Evolutionary conservation across 2,329 filamentous ascomycete genomes (phyloP).

Genomic region (Ascomycota sp.): DNA sequence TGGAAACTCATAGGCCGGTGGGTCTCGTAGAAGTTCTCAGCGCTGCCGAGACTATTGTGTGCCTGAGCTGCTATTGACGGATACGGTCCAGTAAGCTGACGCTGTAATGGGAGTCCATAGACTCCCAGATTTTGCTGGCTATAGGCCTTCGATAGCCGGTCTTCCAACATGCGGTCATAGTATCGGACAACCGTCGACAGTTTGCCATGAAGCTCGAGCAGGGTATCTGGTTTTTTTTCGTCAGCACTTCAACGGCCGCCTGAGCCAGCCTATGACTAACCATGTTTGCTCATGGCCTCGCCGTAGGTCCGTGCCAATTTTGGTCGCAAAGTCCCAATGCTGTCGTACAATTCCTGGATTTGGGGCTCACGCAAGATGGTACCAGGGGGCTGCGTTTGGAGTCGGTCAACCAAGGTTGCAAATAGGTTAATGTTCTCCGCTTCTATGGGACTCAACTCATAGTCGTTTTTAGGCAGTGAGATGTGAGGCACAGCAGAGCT

Average conservation of each 20-base stretch:
- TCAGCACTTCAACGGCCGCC: constrained; percentile 3
- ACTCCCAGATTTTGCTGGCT: constrained; percentile 51
- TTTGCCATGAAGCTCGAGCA: constrained; percentile 85
- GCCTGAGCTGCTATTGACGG: constrained; percentile 40
- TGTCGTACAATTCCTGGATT: constrained; percentile 94
- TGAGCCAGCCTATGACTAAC: constrained; percentile 19
- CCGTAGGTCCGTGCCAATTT: constrained; percentile 91
- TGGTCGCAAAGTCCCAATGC: constrained; percentile 76
- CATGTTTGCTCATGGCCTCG: constrained; percentile 98
- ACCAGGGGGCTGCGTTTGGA: constrained; percentile 85
- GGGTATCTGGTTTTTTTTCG: constrained; percentile 38
- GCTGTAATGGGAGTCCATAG: constrained; percentile 32
- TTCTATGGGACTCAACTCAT: constrained; percentile 80
- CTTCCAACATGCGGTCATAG: constrained; percentile 94
- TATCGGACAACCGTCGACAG: constrained; percentile 89
- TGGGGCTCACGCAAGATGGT: constrained; percentile 93
- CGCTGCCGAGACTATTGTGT: constrained; percentile 25
- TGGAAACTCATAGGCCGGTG: constrained; percentile 24
- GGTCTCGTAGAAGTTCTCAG: constrained; percentile 66
- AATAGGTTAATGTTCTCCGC: constrained; percentile 96
- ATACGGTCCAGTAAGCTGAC: constrained; percentile 40
- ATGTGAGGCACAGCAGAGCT: constrained; percentile 22
- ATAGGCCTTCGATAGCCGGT: constrained; percentile 80
- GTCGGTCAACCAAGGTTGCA: constrained; percentile 72
- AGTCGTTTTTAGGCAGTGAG: constrained; percentile 62